Evolutionary conservation across 345 rosid genomes (phyloP).

Genomic region (Mangifera indica): DNA sequence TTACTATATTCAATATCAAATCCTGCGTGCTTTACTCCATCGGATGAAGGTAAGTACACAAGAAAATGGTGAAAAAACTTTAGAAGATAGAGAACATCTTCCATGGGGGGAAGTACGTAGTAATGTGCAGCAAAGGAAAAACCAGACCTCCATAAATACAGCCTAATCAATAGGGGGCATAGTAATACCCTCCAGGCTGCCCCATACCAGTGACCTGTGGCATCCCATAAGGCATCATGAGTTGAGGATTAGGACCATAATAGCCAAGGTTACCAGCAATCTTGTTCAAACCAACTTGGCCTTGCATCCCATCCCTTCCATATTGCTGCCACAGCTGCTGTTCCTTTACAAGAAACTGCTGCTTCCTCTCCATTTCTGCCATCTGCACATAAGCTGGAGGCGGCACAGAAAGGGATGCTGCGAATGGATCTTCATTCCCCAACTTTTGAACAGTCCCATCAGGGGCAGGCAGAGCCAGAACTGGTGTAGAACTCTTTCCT

Average conservation of each 20-base stretch:
- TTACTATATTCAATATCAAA: not conserved
- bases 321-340: constrained; percentile 71
- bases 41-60: not conserved
- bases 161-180: constrained; percentile 34
- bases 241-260: constrained; percentile 36
- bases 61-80: not conserved
- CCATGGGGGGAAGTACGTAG: not conserved
- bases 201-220: constrained; percentile 46
- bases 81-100: not conserved
- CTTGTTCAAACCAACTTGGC: constrained; percentile 58
- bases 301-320: constrained; percentile 66
- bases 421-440: constrained; percentile 64
- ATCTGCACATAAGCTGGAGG: constrained; percentile 83
- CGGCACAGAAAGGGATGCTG: constrained; percentile 57
- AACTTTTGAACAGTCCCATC: constrained; percentile 64
- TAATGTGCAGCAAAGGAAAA: not conserved
- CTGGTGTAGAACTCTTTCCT: constrained; percentile 44
- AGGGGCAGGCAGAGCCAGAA: constrained; percentile 76
- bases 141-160: not conserved
- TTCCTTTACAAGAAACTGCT: constrained; percentile 63
- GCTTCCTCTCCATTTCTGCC: constrained; percentile 79
- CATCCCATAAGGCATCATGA: constrained; percentile 60
- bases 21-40: not conserved
- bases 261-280: constrained; percentile 33
- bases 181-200: constrained; percentile 51